Evolutionary conservation across 1,139 yeast species (phyloP).

Genomic region (Kodamaea suecica): DNA sequence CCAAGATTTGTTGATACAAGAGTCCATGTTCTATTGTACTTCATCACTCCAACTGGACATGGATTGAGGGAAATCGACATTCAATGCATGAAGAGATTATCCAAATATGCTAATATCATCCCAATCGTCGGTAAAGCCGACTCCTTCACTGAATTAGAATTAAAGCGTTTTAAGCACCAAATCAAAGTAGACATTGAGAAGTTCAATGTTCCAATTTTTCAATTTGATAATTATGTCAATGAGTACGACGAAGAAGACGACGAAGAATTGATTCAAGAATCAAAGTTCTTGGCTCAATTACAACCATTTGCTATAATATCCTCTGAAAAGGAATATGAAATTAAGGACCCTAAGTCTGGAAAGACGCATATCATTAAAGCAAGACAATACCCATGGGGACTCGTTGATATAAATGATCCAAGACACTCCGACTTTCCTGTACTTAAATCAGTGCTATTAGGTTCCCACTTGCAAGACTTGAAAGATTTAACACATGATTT

Average conservation of each 20-base stretch:
- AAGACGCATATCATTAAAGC: conserved; percentile 58
- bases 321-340: conserved; percentile 53
- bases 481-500: conserved; percentile 92
- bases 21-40: conserved; percentile 69
- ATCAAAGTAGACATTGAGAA: conserved; percentile 68
- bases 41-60: conserved; percentile 74
- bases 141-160: conserved; percentile 74
- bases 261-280: conserved; percentile 76
- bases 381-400: conserved; percentile 93
- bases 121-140: conserved; percentile 90
- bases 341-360: conserved; percentile 54
- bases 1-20: conserved; percentile 77
- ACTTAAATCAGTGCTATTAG: conserved; percentile 76
- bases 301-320: conserved; percentile 91
- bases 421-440: conserved; percentile 80
- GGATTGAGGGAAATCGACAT: conserved; percentile 74
- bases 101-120: conserved; percentile 78
- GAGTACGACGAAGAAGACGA: conserved; percentile 55
- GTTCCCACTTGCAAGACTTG: conserved; percentile 90
- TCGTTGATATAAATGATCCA: conserved; percentile 79
- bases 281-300: conserved; percentile 66
- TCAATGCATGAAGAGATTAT: conserved; percentile 71
- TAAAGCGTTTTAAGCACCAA: conserved; percentile 53
- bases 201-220: conserved; percentile 78
- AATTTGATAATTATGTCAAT: conserved; percentile 52